These are phyloP conservation scores for Clonostachys sp. DNA, from an alignment of 2,329 filamentous ascomycete species.

Conservation along the genomic window DNA sequence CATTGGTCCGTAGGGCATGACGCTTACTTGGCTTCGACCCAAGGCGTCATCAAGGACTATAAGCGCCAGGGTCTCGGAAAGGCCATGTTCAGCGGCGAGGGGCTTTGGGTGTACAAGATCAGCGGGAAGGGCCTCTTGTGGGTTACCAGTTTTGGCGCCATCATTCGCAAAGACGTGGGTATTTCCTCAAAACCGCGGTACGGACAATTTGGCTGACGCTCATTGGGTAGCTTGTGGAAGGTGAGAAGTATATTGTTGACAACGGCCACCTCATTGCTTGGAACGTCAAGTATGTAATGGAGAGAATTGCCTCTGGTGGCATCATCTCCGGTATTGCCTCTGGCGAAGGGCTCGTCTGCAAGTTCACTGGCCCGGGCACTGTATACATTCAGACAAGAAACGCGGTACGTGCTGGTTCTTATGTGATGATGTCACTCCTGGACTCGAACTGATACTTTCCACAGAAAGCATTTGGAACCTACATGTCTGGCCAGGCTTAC, in stretches of 20 bases:
- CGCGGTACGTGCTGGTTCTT: constrained; percentile 42
- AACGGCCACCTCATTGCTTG: constrained; percentile 77
- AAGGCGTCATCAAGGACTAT: constrained; percentile 83
- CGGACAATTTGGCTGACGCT: constrained; percentile 5
- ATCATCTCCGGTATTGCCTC: constrained; percentile 83
- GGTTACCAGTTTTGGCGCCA: constrained; percentile 91
- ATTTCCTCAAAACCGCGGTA: not conserved
- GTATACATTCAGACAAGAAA: constrained; percentile 93
- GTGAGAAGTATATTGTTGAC: constrained; percentile 78
- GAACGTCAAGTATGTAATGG: constrained; percentile 92
- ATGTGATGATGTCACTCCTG: not conserved
- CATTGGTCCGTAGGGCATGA: constrained; percentile 85
- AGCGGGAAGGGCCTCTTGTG: constrained; percentile 77
- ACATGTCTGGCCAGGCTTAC: constrained; percentile 41
- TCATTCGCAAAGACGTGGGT: constrained; percentile 88
- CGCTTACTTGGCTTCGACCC: constrained; percentile 78
- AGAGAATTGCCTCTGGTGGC: constrained; percentile 85
- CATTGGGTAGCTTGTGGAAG: constrained; percentile 44
- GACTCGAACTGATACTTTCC: not conserved
- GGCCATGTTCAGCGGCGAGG: constrained; percentile 91
- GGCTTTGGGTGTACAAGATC: constrained; percentile 85
- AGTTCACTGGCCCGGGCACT: constrained; percentile 86
- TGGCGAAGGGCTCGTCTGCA: constrained; percentile 88
- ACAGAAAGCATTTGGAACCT: constrained; percentile 47
- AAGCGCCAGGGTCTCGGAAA: constrained; percentile 84